These are phyloP conservation scores for Dalbergia oliveri DNA, from an alignment of 306 rosid species.

Conservation along the genomic window DNA sequence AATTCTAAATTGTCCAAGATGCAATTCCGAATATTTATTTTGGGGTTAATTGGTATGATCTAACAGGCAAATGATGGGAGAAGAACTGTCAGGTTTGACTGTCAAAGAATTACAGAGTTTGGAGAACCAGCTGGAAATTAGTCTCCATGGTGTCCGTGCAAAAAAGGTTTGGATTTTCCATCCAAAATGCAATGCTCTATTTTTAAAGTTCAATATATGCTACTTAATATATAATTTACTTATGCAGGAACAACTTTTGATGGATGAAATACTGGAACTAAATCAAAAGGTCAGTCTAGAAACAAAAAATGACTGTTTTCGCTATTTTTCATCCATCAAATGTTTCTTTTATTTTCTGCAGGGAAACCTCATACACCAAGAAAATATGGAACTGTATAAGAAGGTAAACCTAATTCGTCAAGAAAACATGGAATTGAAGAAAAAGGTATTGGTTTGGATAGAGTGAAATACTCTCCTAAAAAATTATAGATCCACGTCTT, in stretches of 20 bases:
- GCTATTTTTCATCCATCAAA: conserved; percentile 31
- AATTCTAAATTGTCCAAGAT: conserved; percentile 29
- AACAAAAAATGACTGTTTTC: conserved; percentile 38
- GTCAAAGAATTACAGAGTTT: conserved; percentile 73
- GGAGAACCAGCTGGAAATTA: conserved; percentile 85
- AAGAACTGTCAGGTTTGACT: conserved; percentile 79
- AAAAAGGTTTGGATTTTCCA: conserved; percentile 64
- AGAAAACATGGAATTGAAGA: conserved; percentile 70
- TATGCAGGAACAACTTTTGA: conserved; percentile 76
- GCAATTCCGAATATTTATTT: conserved; percentile 20
- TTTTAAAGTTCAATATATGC: conserved; percentile 13
- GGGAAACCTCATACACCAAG: conserved; percentile 83
- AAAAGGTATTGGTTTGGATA: conserved; percentile 59
- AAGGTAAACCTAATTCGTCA: conserved; percentile 76
- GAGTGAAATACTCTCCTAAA: conserved; percentile 34
- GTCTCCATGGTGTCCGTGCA: conserved; percentile 80
- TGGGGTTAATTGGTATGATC: conserved; percentile 20
- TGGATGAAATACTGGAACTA: conserved; percentile 85
- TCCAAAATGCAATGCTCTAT: conserved; percentile 13
- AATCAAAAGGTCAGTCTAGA: conserved; percentile 75
- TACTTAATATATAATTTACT: conserved; percentile 37
- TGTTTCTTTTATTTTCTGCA: conserved; percentile 49
- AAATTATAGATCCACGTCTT: conserved; percentile 21
- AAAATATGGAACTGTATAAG: conserved; percentile 74
- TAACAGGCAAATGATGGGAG: conserved; percentile 92